Evolutionary conservation across 2,329 filamentous ascomycete genomes (phyloP).

Genomic region (Microthyrium microscopicum): DNA sequence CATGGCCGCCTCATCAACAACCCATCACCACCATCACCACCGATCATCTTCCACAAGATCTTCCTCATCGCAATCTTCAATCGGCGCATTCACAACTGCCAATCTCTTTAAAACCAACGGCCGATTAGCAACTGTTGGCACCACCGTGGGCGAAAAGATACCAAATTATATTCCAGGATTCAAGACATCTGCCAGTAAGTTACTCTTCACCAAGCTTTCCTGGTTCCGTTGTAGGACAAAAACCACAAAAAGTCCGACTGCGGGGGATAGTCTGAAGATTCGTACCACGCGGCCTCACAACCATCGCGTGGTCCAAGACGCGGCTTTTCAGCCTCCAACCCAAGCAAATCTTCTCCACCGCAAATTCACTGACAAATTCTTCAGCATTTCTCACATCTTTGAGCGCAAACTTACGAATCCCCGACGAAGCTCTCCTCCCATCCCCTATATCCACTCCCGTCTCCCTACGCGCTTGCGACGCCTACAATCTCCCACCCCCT

Average conservation of each 20-base stretch:
- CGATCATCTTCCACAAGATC: no score
- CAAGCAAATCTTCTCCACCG: neutral
- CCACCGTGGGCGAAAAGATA: slow-evolving; percentile 7
- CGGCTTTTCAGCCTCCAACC: neutral
- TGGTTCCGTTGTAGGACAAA: neutral
- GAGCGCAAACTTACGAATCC: slow-evolving; percentile 59
- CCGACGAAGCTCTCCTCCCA: slow-evolving; percentile 20
- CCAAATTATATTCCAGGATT: slow-evolving; percentile 7
- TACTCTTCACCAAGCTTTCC: neutral
- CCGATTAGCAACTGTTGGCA: no score
- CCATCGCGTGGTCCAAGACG: neutral
- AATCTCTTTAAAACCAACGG: no score
- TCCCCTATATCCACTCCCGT: slow-evolving; percentile 9
- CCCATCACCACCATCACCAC: no score
- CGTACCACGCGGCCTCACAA: neutral
- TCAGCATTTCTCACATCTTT: slow-evolving; percentile 72
- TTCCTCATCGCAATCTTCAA: no score
- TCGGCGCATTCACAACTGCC: no score
- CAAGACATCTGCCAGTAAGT: slow-evolving; percentile 8
- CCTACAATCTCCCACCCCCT: slow-evolving; percentile 22
- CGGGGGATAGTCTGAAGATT: neutral
- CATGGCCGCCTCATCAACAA: no score
- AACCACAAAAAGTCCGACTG: neutral
- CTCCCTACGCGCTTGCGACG: slow-evolving; percentile 2
- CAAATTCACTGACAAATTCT: neutral